These are phyloP conservation scores for Trichoderma citrinoviride DNA, from an alignment of 2,329 filamentous ascomycete species.

Conservation along the genomic window DNA sequence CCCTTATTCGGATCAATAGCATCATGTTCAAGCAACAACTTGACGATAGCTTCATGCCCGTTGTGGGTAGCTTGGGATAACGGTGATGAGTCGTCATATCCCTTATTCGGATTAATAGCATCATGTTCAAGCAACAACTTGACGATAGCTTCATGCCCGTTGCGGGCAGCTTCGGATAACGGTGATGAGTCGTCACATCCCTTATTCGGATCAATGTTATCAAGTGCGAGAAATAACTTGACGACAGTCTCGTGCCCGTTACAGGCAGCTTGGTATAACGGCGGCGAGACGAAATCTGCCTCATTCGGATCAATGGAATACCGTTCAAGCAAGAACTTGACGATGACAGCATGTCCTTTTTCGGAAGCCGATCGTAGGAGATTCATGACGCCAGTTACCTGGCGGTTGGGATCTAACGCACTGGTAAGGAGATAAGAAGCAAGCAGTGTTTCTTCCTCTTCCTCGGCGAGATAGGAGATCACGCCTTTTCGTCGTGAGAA, in stretches of 20 bases:
- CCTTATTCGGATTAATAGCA: not conserved
- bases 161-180: not conserved
- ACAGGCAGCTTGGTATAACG: not conserved
- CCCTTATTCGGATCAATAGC: no score
- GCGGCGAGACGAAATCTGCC: not conserved
- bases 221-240: not conserved
- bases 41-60: not conserved
- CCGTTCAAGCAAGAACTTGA: not conserved
- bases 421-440: not conserved
- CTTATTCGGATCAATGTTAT: not conserved
- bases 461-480: not conserved
- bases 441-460: not conserved
- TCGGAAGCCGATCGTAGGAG: not conserved
- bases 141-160: not conserved
- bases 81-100: not conserved
- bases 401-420: not conserved
- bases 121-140: not conserved
- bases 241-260: not conserved
- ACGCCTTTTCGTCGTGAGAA: not conserved
- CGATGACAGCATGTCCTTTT: not conserved
- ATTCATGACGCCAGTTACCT: not conserved
- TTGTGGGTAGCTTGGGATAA: not conserved
- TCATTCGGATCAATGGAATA: not conserved
- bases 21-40: not conserved
- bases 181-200: not conserved